These are phyloP conservation scores for Zymoseptoria ardabiliae DNA, from an alignment of 2,329 filamentous ascomycete species.

Conservation along the genomic window DNA sequence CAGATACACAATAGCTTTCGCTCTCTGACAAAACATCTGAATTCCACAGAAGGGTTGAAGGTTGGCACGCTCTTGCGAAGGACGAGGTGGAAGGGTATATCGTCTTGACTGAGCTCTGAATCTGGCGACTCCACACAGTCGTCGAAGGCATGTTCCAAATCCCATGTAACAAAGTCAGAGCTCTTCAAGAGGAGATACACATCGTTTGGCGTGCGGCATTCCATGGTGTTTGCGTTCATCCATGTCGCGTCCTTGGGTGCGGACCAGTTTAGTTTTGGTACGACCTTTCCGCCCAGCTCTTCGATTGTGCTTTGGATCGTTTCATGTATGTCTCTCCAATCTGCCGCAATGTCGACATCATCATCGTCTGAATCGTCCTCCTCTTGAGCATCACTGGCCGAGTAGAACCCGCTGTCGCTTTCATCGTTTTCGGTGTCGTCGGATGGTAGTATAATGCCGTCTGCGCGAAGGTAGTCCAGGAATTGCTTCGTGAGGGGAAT, in stretches of 20 bases:
- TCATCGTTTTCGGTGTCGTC: slow-evolving; percentile 46
- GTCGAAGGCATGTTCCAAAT: slow-evolving; percentile 88
- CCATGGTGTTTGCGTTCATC: slow-evolving; percentile 84
- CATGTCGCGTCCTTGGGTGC: slow-evolving; percentile 92
- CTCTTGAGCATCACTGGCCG: slow-evolving; percentile 29
- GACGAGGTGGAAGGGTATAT: slow-evolving; percentile 70
- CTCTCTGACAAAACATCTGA: slow-evolving; percentile 88
- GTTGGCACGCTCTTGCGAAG: slow-evolving; percentile 74
- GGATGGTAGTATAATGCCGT: slow-evolving; percentile 82
- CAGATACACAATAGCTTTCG: slow-evolving; percentile 72
- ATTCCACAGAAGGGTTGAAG: slow-evolving; percentile 85
- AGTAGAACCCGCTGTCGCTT: slow-evolving; percentile 47
- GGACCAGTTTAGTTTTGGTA: slow-evolving; percentile 96
- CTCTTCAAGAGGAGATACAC: slow-evolving; percentile 91
- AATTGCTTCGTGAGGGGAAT: slow-evolving; percentile 71
- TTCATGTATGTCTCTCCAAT: slow-evolving; percentile 65
- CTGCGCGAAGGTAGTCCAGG: slow-evolving; percentile 78
- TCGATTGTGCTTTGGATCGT: slow-evolving; percentile 68
- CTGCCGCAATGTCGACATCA: slow-evolving; percentile 53
- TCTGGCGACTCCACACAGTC: slow-evolving; percentile 47
- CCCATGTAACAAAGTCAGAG: slow-evolving; percentile 89
- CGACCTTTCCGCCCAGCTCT: slow-evolving; percentile 76
- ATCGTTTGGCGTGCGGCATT: slow-evolving; percentile 82
- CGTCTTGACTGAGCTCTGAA: slow-evolving; percentile 16
- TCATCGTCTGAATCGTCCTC: slow-evolving; percentile 48